phyloP scores from a whole-genome alignment of 305 asterid species.

The Rubia peregrina region DNA sequence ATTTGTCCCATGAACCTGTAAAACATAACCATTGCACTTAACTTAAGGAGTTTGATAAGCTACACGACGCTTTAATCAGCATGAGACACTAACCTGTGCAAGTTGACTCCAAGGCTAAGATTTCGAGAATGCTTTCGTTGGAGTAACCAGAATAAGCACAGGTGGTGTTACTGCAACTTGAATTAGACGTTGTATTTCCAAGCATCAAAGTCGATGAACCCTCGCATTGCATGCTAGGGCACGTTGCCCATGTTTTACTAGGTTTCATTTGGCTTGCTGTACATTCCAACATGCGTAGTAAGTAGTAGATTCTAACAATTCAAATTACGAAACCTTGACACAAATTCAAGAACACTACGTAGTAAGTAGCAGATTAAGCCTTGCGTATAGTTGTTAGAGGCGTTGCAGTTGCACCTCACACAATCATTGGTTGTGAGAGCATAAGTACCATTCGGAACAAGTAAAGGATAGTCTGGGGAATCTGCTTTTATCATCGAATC shows the following conservation, averaged over 20 bases:
- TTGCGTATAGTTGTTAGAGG: conserved; percentile 57
- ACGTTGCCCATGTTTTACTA: conserved; percentile 24
- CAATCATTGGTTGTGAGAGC: conserved; percentile 60
- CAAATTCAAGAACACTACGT: not conserved
- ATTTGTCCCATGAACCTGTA: conserved; percentile 2
- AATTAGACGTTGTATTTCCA: conserved; percentile 34
- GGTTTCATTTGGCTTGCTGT: conserved; percentile 37
- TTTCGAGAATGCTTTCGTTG: conserved; percentile 30
- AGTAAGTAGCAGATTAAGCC: conserved; percentile 14
- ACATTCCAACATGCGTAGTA: conserved; percentile 57
- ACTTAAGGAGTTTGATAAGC: not conserved
- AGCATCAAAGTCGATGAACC: conserved; percentile 31
- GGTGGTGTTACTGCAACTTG: conserved; percentile 40
- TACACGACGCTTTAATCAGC: not conserved
- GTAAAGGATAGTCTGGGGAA: conserved; percentile 65
- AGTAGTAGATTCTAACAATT: not conserved
- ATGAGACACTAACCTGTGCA: conserved; percentile 50
- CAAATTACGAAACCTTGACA: not conserved
- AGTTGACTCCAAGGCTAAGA: conserved; percentile 30
- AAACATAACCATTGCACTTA: not conserved
- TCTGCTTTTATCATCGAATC: conserved; percentile 30
- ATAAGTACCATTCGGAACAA: conserved; percentile 52
- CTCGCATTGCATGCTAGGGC: conserved; percentile 42
- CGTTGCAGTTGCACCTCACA: conserved; percentile 58
- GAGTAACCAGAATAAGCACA: conserved; percentile 66